Conservation (phyloP, 768 basidiomycete species). For the Mycena crocata region DNA sequence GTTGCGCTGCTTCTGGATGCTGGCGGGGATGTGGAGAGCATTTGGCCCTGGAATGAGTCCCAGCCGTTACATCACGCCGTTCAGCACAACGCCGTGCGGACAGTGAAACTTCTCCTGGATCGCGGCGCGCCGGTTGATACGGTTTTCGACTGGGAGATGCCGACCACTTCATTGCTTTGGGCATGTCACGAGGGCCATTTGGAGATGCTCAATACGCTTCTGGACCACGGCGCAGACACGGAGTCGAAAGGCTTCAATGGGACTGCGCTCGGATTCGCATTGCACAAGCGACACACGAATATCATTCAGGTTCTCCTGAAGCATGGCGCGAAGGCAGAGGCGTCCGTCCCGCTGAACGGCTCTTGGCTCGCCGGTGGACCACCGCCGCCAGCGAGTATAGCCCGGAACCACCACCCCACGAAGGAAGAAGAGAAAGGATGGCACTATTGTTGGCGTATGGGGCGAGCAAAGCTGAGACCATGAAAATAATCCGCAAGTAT, state of each 20-base stretch:
- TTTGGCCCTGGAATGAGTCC: not conserved
- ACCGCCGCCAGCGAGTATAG: too few species aligned
- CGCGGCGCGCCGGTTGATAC: conserved; percentile 14
- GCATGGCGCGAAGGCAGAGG: not conserved
- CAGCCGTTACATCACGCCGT: conserved; percentile 18
- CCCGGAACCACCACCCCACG: not conserved
- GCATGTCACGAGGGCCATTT: not conserved
- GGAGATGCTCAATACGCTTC: conserved; percentile 7
- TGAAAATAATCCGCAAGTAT: not conserved
- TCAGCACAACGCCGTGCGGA: not conserved
- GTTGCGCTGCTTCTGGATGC: conserved; percentile 13
- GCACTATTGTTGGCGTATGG: conserved; percentile 8
- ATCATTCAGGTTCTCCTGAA: not conserved
- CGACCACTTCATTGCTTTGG: conserved; percentile 11
- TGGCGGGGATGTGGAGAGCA: not conserved
- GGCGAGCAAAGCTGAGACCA: not conserved
- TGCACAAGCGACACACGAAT: not conserved
- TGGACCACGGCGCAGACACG: conserved; percentile 1
- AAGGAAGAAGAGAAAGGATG: not conserved
- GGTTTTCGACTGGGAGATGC: not conserved
- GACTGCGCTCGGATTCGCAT: conserved; percentile 6
- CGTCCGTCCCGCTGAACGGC: not conserved
- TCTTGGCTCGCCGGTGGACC: not conserved
- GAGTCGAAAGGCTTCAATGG: not conserved
- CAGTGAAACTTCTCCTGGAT: conserved; percentile 9